Evolutionary conservation across 78 protist genomes (phyloP).

Genomic region (Dictyostelium citrinum): DNA sequence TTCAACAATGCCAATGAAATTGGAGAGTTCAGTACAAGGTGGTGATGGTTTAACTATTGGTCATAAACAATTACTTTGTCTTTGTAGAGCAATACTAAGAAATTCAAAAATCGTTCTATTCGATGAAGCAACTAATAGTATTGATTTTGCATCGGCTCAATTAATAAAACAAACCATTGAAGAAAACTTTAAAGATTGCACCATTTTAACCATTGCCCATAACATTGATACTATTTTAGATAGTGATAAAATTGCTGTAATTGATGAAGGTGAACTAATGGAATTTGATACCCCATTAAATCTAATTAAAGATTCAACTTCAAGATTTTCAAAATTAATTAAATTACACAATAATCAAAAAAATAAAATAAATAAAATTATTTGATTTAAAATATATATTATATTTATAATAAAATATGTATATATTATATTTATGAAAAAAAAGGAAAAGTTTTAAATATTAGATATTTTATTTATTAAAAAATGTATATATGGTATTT

Average conservation of each 20-base stretch:
- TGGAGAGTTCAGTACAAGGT: constrained; percentile 5
- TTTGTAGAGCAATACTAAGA: constrained; percentile 94
- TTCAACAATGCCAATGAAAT: constrained; percentile 5
- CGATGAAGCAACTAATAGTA: constrained; percentile 96
- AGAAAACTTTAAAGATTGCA: constrained; percentile 57
- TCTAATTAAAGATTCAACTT: neutral
- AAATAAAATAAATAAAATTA: neutral
- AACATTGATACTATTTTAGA: constrained; percentile 87
- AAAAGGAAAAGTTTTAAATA: too few relatives aligned
- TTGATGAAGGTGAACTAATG: constrained; percentile 53
- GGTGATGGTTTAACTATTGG: constrained; percentile 84
- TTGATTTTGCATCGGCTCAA: constrained; percentile 89
- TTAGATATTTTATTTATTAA: too few relatives aligned
- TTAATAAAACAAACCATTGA: constrained; percentile 76
- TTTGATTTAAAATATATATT: too few relatives aligned
- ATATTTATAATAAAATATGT: too few relatives aligned
- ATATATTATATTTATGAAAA: too few relatives aligned
- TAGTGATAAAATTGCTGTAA: constrained; percentile 80
- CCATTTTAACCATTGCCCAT: constrained; percentile 96
- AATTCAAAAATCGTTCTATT: constrained; percentile 81
- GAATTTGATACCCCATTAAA: constrained; percentile 73
- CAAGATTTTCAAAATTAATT: constrained; percentile 20
- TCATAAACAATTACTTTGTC: constrained; percentile 96
- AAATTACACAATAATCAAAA: neutral
- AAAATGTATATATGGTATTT: too few relatives aligned